A percentile compares a stretch with the other conserved stretches of the same genome.
phyloP scores from a whole-genome alignment of 192 early-diverging fungal species.

The Ambispora gerdemannii region DNA sequence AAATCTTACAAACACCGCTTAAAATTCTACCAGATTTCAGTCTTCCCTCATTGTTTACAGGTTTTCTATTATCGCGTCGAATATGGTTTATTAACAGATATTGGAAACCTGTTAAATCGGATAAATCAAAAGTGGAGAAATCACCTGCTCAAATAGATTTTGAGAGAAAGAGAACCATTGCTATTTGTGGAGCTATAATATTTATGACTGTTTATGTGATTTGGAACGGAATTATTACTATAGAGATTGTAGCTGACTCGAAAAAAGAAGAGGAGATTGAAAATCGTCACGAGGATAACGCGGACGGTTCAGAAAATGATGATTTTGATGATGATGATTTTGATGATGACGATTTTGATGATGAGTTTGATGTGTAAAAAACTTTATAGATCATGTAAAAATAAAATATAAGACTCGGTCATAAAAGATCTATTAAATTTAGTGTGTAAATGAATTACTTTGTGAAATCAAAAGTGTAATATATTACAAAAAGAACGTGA shows the following conservation, averaged over 20 bases:
- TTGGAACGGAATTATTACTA: slow-evolving; percentile 58
- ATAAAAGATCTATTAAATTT: too few species aligned
- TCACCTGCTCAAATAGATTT: slow-evolving; percentile 48
- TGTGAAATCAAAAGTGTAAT: too few species aligned
- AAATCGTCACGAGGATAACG: too few species aligned
- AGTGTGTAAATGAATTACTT: too few species aligned
- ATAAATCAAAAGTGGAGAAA: slow-evolving; percentile 34
- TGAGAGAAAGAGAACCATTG: slow-evolving; percentile 50
- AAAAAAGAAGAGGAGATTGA: slow-evolving; percentile 41
- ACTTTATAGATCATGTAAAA: too few species aligned
- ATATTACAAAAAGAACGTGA: too few species aligned
- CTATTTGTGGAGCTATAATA: slow-evolving; percentile 46
- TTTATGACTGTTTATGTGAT: slow-evolving; percentile 53
- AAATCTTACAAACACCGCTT: slow-evolving; percentile 33
- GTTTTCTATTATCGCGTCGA: slow-evolving; percentile 35
- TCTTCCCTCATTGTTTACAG: slow-evolving; percentile 42
- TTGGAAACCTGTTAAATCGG: slow-evolving; percentile 5
- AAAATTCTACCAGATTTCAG: slow-evolving; percentile 33
- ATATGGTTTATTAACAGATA: slow-evolving; percentile 42
- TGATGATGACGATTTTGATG: slow-evolving; percentile 7
- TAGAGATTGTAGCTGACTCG: slow-evolving; percentile 48
- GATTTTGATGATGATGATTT: slow-evolving; percentile 14
- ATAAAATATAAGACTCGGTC: too few species aligned
- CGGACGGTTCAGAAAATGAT: slow-evolving; percentile 7
- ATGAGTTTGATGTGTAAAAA: background rate